A percentile compares a stretch with the other conserved stretches of the same genome.
phyloP scores from a whole-genome alignment of 768 basidiomycete species.

The Hericium erinaceus region DNA sequence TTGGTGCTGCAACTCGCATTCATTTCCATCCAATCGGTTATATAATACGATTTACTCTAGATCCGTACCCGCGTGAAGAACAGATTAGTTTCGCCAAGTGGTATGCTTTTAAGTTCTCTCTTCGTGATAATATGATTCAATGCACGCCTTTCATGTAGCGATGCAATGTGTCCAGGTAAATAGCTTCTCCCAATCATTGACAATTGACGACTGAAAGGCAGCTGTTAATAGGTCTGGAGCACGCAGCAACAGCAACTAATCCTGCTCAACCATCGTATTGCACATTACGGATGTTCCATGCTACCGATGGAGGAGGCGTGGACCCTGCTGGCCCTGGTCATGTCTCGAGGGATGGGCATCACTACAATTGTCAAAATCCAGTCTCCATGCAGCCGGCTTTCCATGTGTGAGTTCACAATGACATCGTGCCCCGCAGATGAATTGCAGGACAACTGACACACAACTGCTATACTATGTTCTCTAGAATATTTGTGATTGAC shows the following conservation, averaged over 20 bases:
- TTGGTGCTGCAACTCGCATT: constrained; percentile 5
- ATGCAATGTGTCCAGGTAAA: constrained; percentile 42
- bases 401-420: constrained; percentile 59
- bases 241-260: constrained; percentile 27
- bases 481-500: constrained; percentile 50
- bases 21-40: too few species aligned
- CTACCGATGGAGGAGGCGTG: constrained; percentile 17
- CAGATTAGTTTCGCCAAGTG: constrained; percentile 45
- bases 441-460: too few species aligned
- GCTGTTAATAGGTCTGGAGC: constrained; percentile 37
- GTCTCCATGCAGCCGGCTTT: constrained; percentile 41
- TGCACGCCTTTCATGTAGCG: too few species aligned
- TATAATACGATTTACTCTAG: too few species aligned
- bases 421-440: too few species aligned
- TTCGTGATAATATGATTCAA: too few species aligned
- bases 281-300: constrained; percentile 44
- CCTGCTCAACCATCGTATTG: constrained; percentile 46
- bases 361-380: constrained; percentile 46
- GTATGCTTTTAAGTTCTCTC: too few species aligned
- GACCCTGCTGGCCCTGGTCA: constrained; percentile 24
- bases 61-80: constrained; percentile 54
- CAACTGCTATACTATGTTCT: constrained; percentile 13
- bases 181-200: too few species aligned
- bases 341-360: constrained; percentile 49
- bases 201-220: too few species aligned